Conservation (phyloP, 2,329 filamentous ascomycete species). For the Xylariaceae sp. region DNA sequence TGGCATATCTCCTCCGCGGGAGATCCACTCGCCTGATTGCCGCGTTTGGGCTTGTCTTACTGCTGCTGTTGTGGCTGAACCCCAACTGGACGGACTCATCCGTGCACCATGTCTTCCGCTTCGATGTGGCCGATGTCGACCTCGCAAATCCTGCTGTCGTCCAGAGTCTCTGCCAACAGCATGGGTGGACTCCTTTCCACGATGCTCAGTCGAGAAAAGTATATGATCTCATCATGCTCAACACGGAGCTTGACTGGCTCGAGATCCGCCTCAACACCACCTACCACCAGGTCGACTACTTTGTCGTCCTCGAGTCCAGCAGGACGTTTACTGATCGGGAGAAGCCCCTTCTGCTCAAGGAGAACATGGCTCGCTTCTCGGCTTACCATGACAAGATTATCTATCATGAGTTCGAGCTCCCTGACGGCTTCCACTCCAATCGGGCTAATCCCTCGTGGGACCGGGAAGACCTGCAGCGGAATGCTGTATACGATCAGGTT, state of each 20-base stretch:
- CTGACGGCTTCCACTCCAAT: slow-evolving; percentile 29
- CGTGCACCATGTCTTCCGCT: slow-evolving; percentile 18
- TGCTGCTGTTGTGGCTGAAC: slow-evolving; percentile 22
- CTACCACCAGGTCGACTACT: slow-evolving; percentile 54
- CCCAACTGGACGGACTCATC: slow-evolving; percentile 22
- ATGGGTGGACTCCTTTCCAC: slow-evolving; percentile 31
- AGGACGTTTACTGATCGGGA: slow-evolving; percentile 49
- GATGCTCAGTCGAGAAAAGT: slow-evolving; percentile 36
- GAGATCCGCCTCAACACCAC: slow-evolving; percentile 56
- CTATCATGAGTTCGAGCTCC: slow-evolving; percentile 45
- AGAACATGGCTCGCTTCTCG: slow-evolving; percentile 44
- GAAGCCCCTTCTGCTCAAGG: slow-evolving; percentile 46
- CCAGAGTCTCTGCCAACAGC: slow-evolving; percentile 25
- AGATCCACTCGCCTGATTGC: slow-evolving; percentile 13
- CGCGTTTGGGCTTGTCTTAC: slow-evolving; percentile 8
- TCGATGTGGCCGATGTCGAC: slow-evolving; percentile 14
- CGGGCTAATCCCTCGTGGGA: slow-evolving; percentile 34
- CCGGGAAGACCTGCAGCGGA: slow-evolving; percentile 40
- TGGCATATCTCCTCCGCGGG: slow-evolving; percentile 10
- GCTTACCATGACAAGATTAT: slow-evolving; percentile 54
- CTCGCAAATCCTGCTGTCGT: slow-evolving; percentile 13
- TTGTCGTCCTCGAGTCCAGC: slow-evolving; percentile 52
- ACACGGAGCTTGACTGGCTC: slow-evolving; percentile 57
- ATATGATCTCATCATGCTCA: slow-evolving; percentile 56
- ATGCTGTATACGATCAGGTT: slow-evolving; percentile 51